A percentile compares a stretch with the other conserved stretches of the same genome.
phyloP scores from a whole-genome alignment of 179 eudicot species.

The Actinidia chinensis region DNA sequence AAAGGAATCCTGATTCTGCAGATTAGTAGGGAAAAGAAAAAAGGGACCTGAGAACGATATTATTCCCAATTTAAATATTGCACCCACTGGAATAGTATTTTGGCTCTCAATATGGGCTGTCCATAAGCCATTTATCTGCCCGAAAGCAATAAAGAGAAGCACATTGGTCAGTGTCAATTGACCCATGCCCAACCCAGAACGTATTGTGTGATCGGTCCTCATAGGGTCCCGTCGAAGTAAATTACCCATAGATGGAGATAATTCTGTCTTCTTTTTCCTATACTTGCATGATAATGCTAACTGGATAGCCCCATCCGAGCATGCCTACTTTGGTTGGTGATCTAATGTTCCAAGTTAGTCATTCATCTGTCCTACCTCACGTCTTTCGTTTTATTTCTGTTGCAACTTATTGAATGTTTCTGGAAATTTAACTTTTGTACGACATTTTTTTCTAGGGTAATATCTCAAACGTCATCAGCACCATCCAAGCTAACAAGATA shows the following conservation, averaged over 20 bases:
- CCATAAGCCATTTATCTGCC: not conserved
- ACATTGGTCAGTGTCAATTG: not conserved
- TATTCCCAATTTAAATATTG: not conserved
- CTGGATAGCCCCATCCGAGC: no score
- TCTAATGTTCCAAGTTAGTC: no score
- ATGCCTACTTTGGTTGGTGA: no score
- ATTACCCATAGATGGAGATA: no score
- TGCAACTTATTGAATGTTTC: no score
- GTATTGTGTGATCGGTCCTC: not conserved
- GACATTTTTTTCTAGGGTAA: conserved; percentile 46
- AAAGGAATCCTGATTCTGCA: not conserved
- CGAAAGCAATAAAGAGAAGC: not conserved
- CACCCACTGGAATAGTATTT: no score
- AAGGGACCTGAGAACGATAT: not conserved
- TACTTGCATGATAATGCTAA: no score
- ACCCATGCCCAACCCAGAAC: not conserved
- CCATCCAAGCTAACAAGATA: conserved; percentile 79
- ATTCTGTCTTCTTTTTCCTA: no score
- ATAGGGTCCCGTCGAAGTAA: not conserved
- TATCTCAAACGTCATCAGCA: conserved; percentile 61
- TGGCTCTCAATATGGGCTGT: not conserved
- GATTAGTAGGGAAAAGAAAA: not conserved
- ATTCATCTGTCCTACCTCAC: no score
- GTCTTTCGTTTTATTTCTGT: no score
- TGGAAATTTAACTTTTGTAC: not conserved